Base-by-base conservation (phyloP, 805 yeast genomes). In the Starmerella apis region DNA sequence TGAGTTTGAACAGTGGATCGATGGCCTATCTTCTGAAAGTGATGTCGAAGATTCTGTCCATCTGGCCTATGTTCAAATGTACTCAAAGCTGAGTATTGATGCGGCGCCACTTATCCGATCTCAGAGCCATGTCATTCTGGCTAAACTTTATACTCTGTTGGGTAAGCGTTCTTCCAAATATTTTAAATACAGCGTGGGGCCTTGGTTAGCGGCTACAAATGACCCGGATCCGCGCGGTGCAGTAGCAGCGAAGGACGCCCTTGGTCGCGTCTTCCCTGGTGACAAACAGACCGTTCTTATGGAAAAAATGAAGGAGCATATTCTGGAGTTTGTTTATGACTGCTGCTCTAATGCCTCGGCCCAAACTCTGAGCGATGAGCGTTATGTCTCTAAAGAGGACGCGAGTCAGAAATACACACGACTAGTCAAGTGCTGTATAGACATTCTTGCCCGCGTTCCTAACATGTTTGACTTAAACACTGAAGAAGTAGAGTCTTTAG, bases 11-110 rank as follows among this genome's bases (percentile, higher is more conserved):
- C 48, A 41, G 23, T 51, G 57, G 52, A 11, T 54, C 4, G 32
- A 32, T 66, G 27, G 54, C 76, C 2, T 62, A 59, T 43, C 4
- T 4, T 2, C 59, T 1, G 58, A 63, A 2, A 60, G 60, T 16
- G 45, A 69, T 14, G 61, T 70, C n/a, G 80, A 81, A 54, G 83
- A 80, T 47, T 18, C 64, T 74, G n/a, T 72, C 71, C 46, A 74
- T 79, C 32, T 85, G 86, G 94, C 69, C 6, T 70, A 70, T 67
- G 72, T 85, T 42, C 95, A 86, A 63, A 56, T 86, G 19, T 90
- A 85, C 60, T 82, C 96, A 0, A 85, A 86, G 60, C 67, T 88
- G 25, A 73, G 92, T 1, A 71, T 82, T 5, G 92, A 84, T 53
- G 77, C 76, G 48, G 79, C 88, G 2, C 77, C 81, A 55, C 66